Evolutionary conservation across 371 early-diverging fungal genomes (phyloP).

Genomic region (Haplosporangium sp.): DNA sequence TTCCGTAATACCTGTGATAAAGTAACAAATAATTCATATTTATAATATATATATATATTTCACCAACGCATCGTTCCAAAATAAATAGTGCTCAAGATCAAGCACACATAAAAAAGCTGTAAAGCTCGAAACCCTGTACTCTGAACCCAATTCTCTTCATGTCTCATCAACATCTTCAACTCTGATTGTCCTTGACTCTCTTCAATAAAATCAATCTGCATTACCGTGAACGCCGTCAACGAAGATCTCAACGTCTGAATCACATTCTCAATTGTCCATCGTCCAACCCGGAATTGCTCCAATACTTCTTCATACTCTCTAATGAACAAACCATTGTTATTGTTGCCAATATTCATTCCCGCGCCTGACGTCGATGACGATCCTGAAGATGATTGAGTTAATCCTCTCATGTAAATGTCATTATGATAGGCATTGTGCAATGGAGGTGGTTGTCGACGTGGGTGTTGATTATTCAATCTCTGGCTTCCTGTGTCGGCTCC

Average conservation of each 20-base stretch:
- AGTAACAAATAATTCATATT: no score
- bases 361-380: background rate
- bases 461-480: constrained; percentile 11
- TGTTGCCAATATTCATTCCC: background rate
- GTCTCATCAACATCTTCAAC: constrained; percentile 21
- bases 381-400: background rate
- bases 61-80: constrained; percentile 26
- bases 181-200: constrained; percentile 37
- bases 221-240: constrained; percentile 27
- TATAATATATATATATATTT: background rate
- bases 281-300: constrained; percentile 15
- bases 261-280: constrained; percentile 17
- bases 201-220: constrained; percentile 36
- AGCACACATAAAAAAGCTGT: constrained; percentile 24
- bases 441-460: constrained; percentile 15
- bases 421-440: constrained; percentile 28
- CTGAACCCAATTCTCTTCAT: constrained; percentile 35
- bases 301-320: constrained; percentile 35
- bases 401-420: constrained; percentile 2
- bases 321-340: constrained; percentile 1
- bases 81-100: constrained; percentile 34
- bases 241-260: constrained; percentile 6
- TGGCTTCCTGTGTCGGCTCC: constrained; percentile 9
- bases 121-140: constrained; percentile 34
- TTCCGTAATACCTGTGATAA: no score